Evolutionary conservation across 108 stramenopile species (phyloP), one percentile per base, ranked within the genome.

Genomic region (Fistulifera solaris): DNA sequence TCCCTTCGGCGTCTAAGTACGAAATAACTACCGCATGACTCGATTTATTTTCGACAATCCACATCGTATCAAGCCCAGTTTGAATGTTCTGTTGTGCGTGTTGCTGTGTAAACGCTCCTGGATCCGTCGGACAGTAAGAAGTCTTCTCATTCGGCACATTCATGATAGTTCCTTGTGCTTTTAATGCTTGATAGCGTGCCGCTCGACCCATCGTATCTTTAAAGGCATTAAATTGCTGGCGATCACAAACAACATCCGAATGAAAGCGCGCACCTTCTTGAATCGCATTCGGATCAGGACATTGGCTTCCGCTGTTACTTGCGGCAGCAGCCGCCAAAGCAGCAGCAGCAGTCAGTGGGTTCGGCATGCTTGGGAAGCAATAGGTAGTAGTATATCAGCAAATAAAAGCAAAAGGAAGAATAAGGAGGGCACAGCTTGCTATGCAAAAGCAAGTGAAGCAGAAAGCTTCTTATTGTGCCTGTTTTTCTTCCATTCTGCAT

Each of bases 11-110:
- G 3, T 65, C 71, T 7, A 77, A 40, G 54, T 59, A 67, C 2
- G 59, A 21, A 8, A 77, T 23, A 2, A 77, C 67, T 0, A 63
- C 56, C 11, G 62, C 52, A 18, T 43, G 48, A 25, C 58, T 42
- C 15, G 62, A 48, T 19, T 70, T 66, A 47, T 77, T 77, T 53
- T 73, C 68, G 5, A 77, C 68, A 53, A 77, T 62, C 76, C 76
- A 77, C n/a, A 63, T 62, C 5, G 71, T 72, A 52, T 76, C 68
- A 12, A 70, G 55, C 15, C 74, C 74, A 14, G 47, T 55, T 13
- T 48, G 15, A 45, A 24, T 45, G 21, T 57, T n/a, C 22, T 44
- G 21, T 35, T 35, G 31, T 35, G 3, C 7, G 4, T 45, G 44
- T 17, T 40, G 56, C 23, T 43, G 17, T 44, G 42, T 16, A 57